Conservation (phyloP, 2,329 filamentous ascomycete species). For the Epichloe typhina region DNA sequence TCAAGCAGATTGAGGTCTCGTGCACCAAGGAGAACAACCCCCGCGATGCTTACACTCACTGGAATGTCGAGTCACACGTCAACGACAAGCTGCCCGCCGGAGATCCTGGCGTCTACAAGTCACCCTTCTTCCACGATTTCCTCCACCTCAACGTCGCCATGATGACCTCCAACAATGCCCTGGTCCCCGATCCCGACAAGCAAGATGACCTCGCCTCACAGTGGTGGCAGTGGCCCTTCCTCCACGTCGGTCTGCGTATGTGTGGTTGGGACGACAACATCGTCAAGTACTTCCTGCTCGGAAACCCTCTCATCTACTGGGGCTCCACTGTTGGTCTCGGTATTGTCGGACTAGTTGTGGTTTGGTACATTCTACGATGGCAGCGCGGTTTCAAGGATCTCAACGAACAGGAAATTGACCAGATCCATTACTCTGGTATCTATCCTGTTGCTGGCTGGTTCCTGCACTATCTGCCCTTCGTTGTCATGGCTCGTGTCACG, state of each 20-base stretch:
- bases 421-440: constrained; percentile 84
- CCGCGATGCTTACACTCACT: constrained; percentile 88
- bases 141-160: constrained; percentile 97
- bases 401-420: constrained; percentile 67
- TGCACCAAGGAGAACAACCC: constrained; percentile 91
- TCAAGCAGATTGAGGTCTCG: constrained; percentile 97
- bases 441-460: constrained; percentile 93
- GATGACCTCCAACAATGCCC: constrained; percentile 99
- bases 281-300: constrained; percentile 96
- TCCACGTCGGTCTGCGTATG: constrained; percentile 93
- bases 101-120: constrained; percentile 86
- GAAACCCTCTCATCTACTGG: constrained; percentile 96
- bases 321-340: constrained; percentile 70
- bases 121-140: constrained; percentile 94
- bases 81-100: constrained; percentile 86
- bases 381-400: constrained; percentile 88
- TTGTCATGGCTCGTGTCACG: constrained; percentile 95
- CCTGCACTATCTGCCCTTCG: constrained; percentile 89
- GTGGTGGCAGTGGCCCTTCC: constrained; percentile 97
- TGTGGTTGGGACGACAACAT: constrained; percentile 94
- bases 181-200: constrained; percentile 96
- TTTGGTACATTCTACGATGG: constrained; percentile 87
- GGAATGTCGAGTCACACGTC: constrained; percentile 92
- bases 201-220: constrained; percentile 93
- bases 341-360: constrained; percentile 56